These are phyloP conservation scores for Rhodotorula sp. DNA, from an alignment of 1,284 basidiomycete genomes.

Conservation along the genomic window DNA sequence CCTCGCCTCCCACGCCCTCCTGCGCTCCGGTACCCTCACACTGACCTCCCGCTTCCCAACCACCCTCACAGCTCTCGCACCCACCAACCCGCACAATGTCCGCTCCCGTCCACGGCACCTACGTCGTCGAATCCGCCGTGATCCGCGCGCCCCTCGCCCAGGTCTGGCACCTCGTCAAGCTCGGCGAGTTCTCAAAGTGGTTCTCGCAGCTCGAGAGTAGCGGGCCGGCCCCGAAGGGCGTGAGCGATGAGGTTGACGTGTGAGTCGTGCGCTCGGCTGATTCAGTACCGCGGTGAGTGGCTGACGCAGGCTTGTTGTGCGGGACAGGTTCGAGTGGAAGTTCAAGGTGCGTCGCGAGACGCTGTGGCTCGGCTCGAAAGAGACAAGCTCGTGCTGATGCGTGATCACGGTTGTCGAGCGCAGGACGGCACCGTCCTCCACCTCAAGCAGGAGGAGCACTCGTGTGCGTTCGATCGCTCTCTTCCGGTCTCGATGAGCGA, in stretches of 20 bases:
- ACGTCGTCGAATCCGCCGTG: slow-evolving; percentile 44
- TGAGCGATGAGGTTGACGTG: slow-evolving; percentile 36
- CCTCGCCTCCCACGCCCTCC: no score
- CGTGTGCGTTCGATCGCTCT: not conserved
- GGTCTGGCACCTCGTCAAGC: slow-evolving; percentile 47
- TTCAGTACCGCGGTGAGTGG: not conserved
- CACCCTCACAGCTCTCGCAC: not conserved
- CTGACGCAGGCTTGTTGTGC: not conserved
- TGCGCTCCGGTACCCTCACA: not conserved
- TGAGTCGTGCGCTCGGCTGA: not conserved
- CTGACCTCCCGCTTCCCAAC: not conserved
- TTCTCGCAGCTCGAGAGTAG: slow-evolving; percentile 34
- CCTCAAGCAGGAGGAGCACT: slow-evolving; percentile 47
- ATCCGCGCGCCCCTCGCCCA: slow-evolving; percentile 39
- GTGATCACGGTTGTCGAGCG: not conserved
- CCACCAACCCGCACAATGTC: slow-evolving; percentile 26
- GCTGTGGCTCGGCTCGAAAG: not conserved
- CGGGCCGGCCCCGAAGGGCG: slow-evolving; percentile 15
- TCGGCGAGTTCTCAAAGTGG: slow-evolving; percentile 41
- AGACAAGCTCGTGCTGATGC: not conserved
- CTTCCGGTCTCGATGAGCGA: not conserved
- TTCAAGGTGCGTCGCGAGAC: slow-evolving; percentile 29
- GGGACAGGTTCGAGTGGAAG: slow-evolving; percentile 29
- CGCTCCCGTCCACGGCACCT: slow-evolving; percentile 41
- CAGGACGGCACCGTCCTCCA: slow-evolving; percentile 29